Evolutionary conservation across 139 green algal species (phyloP).

Genomic region (Microglena sp.): DNA sequence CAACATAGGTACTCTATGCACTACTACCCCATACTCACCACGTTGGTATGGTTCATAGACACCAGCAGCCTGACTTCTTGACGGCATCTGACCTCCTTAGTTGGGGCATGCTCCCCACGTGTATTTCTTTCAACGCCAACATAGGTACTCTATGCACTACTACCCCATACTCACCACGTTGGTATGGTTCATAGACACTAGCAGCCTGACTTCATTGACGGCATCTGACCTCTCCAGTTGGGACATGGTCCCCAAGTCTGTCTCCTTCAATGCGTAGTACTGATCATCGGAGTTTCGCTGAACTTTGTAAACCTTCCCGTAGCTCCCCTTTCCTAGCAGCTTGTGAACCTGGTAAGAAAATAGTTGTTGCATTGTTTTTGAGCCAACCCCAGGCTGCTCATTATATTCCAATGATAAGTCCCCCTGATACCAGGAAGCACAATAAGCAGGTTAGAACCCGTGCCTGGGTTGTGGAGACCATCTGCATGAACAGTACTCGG

Average conservation of each 20-base stretch:
- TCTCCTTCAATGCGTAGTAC: slow-evolving; percentile 65
- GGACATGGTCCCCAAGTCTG: slow-evolving; percentile 57
- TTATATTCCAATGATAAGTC: too few species aligned
- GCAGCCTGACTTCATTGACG: slow-evolving; percentile 67
- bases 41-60: slow-evolving; percentile 51
- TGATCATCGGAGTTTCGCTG: slow-evolving; percentile 47
- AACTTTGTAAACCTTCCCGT: slow-evolving; percentile 63
- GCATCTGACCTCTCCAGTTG: slow-evolving; percentile 51
- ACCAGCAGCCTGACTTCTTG: slow-evolving; percentile 73
- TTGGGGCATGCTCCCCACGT: background rate
- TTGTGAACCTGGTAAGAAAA: slow-evolving; percentile 70
- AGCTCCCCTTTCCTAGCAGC: slow-evolving; percentile 64
- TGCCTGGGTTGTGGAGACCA: too few species aligned
- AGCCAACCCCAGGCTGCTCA: too few species aligned
- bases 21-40: too few species aligned
- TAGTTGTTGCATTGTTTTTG: background rate
- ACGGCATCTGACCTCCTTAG: slow-evolving; percentile 18
- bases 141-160: too few species aligned
- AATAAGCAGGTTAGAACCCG: too few species aligned
- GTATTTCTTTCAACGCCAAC: slow-evolving; percentile 12
- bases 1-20: too few species aligned
- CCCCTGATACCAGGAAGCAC: too few species aligned
- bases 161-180: slow-evolving; percentile 47
- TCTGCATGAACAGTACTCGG: too few species aligned
- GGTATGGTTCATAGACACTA: slow-evolving; percentile 53